Conservation (phyloP, 2,329 filamentous ascomycete genomes). For the Chrysoporthe austroafricana region DNA sequence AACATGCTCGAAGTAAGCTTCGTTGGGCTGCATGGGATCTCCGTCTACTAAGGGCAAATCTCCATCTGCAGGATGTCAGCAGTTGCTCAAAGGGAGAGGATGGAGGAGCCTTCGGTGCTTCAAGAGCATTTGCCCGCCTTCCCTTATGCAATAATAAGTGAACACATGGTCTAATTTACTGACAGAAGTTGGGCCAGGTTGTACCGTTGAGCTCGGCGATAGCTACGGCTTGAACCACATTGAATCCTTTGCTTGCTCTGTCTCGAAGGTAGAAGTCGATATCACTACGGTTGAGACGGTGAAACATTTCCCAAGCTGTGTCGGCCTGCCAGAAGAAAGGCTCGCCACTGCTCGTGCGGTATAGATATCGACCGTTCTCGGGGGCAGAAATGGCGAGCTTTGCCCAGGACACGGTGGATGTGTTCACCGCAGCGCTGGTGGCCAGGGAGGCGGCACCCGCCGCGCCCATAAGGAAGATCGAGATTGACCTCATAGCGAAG, state of each 20-base stretch:
- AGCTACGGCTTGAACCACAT: slow-evolving; percentile 13
- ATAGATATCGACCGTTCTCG: slow-evolving; percentile 8
- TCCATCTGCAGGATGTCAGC: background rate
- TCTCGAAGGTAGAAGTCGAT: slow-evolving; percentile 11
- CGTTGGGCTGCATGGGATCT: slow-evolving; percentile 12
- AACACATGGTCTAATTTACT: background rate
- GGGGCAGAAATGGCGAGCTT: slow-evolving; percentile 9
- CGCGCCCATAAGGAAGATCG: background rate
- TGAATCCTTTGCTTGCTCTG: slow-evolving; percentile 21
- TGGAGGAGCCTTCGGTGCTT: background rate
- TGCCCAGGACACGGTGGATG: slow-evolving; percentile 6
- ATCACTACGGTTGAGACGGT: slow-evolving; percentile 17
- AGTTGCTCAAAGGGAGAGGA: background rate
- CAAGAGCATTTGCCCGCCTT: background rate
- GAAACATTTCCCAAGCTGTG: slow-evolving; percentile 16
- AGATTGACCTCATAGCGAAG: background rate
- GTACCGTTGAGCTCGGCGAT: slow-evolving; percentile 13
- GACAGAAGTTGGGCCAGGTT: slow-evolving; percentile 10
- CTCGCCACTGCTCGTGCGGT: slow-evolving; percentile 7
- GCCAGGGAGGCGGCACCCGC: background rate
- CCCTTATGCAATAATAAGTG: background rate
- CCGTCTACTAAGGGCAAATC: slow-evolving; percentile 6
- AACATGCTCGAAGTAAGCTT: slow-evolving; percentile 13
- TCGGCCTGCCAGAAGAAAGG: slow-evolving; percentile 23
- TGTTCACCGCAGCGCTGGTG: background rate